Evolutionary conservation across 345 rosid species (phyloP), one percentile per base, ranked within the genome.

Genomic region (Dimocarpus longan): DNA sequence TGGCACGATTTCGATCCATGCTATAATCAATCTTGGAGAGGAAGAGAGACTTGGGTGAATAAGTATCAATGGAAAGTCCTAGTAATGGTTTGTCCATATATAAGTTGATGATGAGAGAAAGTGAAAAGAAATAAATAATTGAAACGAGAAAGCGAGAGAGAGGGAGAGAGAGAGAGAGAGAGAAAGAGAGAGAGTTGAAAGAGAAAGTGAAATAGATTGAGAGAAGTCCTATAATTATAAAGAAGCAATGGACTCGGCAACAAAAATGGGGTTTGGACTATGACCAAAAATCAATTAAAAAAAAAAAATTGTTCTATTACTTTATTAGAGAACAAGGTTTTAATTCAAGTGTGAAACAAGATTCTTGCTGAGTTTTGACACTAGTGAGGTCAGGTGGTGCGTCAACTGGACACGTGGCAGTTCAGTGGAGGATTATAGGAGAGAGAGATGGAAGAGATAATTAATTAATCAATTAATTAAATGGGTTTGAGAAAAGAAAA

Each of bases 361-460:
- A 71, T 52, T 71, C 62, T 1, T 52, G 65, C 1, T 8, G 76
- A 2, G 39, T 13, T 59, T 59, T 19, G 28, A 7, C 21, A 19
- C 24, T 18, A 59, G 11, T 84, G 84, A 81, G 79, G 87, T 86
- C 77, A 86, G 87, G 75, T 77, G 59, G 72, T 84, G 87, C 87
- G 87, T 86, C 89, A 80, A 86, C 10, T 44, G 32, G 74, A 84
- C 87, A 80, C 52, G 74, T 84, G 85, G 80, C 86, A 56, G 3
- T 13, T 6, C 37, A 82, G 67, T 65, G 64, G 75, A 75, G 70
- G 66, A 78, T 80, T 80, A 66, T 54, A 83, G 46, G 73, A 71
- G 37, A 78, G 76, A 8, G 73, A 83, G 77, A 80, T 44, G 10
- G 10, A 19, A 5, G 63, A 59, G 26, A 18, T n/a, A 59, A 21